Evolutionary conservation across 352 stramenopile species (phyloP).

Genomic region (Phytophthora pinifolia): DNA sequence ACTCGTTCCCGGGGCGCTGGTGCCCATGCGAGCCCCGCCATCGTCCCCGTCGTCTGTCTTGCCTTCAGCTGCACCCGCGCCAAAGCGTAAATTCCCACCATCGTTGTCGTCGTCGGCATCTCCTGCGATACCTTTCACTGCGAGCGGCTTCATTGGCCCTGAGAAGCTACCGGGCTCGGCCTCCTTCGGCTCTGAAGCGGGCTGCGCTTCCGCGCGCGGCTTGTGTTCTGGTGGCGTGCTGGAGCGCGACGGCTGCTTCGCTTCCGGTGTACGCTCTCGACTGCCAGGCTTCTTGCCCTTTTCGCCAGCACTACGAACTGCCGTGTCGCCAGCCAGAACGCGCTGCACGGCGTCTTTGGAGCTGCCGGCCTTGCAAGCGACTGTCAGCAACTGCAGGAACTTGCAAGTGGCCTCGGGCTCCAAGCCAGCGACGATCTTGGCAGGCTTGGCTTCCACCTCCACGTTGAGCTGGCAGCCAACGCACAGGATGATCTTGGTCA

Average conservation of each 20-base stretch:
- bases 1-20: slow-evolving; percentile 45
- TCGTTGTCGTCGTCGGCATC: slow-evolving; percentile 54
- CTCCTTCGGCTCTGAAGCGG: slow-evolving; percentile 30
- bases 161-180: slow-evolving; percentile 49
- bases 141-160: slow-evolving; percentile 56
- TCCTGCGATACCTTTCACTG: slow-evolving; percentile 32
- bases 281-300: slow-evolving; percentile 41
- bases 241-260: slow-evolving; percentile 55
- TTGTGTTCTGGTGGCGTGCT: slow-evolving; percentile 65
- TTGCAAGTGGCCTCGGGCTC: slow-evolving; percentile 94
- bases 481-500: slow-evolving; percentile 90
- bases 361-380: slow-evolving; percentile 72
- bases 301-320: slow-evolving; percentile 33
- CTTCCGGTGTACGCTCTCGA: slow-evolving; percentile 55
- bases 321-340: slow-evolving; percentile 63
- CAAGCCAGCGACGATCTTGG: slow-evolving; percentile 90
- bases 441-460: slow-evolving; percentile 83
- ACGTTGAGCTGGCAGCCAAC: slow-evolving; percentile 89
- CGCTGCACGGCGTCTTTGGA: slow-evolving; percentile 69
- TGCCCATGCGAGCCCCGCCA: slow-evolving; percentile 13
- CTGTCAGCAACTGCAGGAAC: slow-evolving; percentile 89
- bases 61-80: slow-evolving; percentile 17
- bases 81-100: slow-evolving; percentile 47
- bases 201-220: slow-evolving; percentile 16
- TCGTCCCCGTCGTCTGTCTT: slow-evolving; percentile 44